phyloP scores from a whole-genome alignment of 106 monocot species.

The Platanthera guangdongensis region DNA sequence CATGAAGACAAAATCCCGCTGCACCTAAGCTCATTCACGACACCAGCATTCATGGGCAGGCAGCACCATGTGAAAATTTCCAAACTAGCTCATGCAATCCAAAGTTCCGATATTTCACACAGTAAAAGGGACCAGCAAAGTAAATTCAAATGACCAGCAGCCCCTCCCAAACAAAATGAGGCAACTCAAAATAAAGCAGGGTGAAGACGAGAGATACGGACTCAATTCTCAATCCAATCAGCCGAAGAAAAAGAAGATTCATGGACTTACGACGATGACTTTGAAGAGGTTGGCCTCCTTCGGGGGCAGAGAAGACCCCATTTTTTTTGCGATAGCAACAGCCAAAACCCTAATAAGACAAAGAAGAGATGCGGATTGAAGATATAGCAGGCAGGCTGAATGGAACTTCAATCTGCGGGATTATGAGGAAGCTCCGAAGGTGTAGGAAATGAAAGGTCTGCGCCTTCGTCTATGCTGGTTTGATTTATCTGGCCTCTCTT shows the following conservation, averaged over 20 bases:
- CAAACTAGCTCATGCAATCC: background rate
- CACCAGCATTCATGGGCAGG: background rate
- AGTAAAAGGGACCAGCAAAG: background rate
- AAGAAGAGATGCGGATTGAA: background rate
- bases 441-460: background rate
- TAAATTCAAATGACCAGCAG: background rate
- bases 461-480: background rate
- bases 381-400: background rate
- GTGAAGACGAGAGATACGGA: background rate
- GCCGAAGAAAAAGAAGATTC: background rate
- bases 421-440: background rate
- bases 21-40: background rate
- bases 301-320: conserved; percentile 70
- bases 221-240: background rate
- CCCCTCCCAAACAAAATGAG: background rate
- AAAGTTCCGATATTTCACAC: background rate
- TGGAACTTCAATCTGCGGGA: background rate
- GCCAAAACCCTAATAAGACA: background rate
- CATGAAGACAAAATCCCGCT: background rate
- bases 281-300: conserved; percentile 99
- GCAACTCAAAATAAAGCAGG: background rate
- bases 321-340: conserved; percentile 6
- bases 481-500: background rate
- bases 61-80: background rate
- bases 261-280: conserved; percentile 84